A percentile compares a stretch with the other conserved stretches of the same genome.
phyloP scores from a whole-genome alignment of 176 grass and related monocot species.

The Oryza glumipatula region DNA sequence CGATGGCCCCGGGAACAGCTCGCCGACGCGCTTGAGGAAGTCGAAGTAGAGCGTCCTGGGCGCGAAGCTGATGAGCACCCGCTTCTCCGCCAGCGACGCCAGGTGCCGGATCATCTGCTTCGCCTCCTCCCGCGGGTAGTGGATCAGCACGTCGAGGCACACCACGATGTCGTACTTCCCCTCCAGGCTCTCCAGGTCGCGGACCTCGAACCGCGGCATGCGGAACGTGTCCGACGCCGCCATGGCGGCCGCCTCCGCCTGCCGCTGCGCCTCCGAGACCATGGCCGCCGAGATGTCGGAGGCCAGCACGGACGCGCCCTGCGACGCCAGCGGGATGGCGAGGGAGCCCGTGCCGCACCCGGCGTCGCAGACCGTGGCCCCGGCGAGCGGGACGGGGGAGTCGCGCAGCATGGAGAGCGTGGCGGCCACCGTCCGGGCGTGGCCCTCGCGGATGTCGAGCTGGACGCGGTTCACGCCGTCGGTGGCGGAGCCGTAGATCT shows the following conservation, averaged over 20 bases:
- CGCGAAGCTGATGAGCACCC: conserved; percentile 86
- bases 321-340: conserved; percentile 67
- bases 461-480: conserved; percentile 90
- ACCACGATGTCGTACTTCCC: conserved; percentile 76
- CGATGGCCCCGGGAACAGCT: conserved; percentile 86
- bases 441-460: conserved; percentile 91
- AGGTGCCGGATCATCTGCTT: conserved; percentile 82
- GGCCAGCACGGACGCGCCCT: conserved; percentile 63
- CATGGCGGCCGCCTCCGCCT: conserved; percentile 48
- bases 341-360: conserved; percentile 87
- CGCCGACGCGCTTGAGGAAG: conserved; percentile 83
- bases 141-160: conserved; percentile 95
- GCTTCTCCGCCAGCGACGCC: conserved; percentile 74
- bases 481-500: conserved; percentile 77
- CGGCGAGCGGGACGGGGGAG: conserved; percentile 34
- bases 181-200: conserved; percentile 65
- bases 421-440: conserved; percentile 73
- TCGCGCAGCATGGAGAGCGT: conserved; percentile 80
- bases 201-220: conserved; percentile 77
- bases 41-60: conserved; percentile 81
- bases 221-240: conserved; percentile 23
- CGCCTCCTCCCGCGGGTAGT: conserved; percentile 86
- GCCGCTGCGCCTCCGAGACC: conserved; percentile 74
- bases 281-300: conserved; percentile 90
- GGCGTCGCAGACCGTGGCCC: conserved; percentile 74